Conservation (phyloP, 2,329 filamentous ascomycete genomes). For the Tolypocladium capitatum region DNA sequence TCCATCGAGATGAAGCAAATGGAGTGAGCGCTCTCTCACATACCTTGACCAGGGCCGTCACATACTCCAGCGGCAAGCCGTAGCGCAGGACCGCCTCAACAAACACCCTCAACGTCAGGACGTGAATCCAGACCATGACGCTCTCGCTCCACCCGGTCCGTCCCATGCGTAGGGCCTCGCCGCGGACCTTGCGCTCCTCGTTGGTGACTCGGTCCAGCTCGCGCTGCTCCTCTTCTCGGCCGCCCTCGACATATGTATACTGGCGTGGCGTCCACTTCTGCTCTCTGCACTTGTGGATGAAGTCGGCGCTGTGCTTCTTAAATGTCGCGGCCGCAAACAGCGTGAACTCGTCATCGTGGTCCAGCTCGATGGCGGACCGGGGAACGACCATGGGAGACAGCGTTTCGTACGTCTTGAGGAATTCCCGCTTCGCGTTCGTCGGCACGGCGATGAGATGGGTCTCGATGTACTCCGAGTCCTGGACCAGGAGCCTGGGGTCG, state of each 20-base stretch:
- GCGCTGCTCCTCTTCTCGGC: constrained; percentile 74
- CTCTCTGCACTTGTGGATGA: constrained; percentile 83
- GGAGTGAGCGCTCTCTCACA: constrained; percentile 10
- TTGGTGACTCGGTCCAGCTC: constrained; percentile 71
- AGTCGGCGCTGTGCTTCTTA: constrained; percentile 80
- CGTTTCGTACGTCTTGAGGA: constrained; percentile 79
- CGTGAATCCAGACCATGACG: constrained; percentile 92
- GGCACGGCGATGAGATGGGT: constrained; percentile 90
- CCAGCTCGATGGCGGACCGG: constrained; percentile 66
- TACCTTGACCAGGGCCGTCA: constrained; percentile 76
- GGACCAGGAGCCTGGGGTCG: constrained; percentile 64
- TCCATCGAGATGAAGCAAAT: not conserved
- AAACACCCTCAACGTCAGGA: constrained; percentile 81
- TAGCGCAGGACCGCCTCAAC: constrained; percentile 97
- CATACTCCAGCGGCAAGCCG: constrained; percentile 79
- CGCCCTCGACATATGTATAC: constrained; percentile 84
- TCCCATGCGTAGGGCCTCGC: constrained; percentile 74
- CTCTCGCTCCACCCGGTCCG: constrained; percentile 92
- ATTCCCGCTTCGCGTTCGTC: constrained; percentile 68
- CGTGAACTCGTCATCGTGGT: constrained; percentile 78
- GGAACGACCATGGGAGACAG: constrained; percentile 86
- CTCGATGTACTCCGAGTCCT: constrained; percentile 91
- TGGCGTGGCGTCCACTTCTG: constrained; percentile 90
- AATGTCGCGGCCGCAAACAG: constrained; percentile 85
- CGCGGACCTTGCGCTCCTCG: constrained; percentile 86